Evolutionary conservation across 148 eudicot genomes (phyloP).

Genomic region (Limonium bicolor): DNA sequence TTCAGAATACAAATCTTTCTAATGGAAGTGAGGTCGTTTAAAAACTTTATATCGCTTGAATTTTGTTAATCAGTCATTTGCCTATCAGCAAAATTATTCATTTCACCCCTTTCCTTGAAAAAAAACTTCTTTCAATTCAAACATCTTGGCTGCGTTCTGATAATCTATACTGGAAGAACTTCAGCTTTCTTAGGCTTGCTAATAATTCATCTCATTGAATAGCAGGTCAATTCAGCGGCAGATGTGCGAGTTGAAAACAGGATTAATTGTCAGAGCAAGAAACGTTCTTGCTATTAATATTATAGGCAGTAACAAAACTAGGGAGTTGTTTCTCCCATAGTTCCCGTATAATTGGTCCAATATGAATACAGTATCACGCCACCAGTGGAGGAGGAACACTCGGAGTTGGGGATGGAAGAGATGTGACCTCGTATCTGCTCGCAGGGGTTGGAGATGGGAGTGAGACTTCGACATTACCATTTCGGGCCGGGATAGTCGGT

Average conservation of each 20-base stretch:
- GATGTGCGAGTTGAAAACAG: too few species aligned
- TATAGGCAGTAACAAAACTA: not conserved
- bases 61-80: too few species aligned
- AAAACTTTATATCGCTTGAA: too few species aligned
- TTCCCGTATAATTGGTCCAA: slow-evolving; percentile 15
- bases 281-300: not conserved
- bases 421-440: slow-evolving; percentile 69
- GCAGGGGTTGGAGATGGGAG: slow-evolving; percentile 96
- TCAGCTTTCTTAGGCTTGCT: not conserved
- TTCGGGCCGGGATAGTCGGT: too few species aligned
- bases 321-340: slow-evolving; percentile 12
- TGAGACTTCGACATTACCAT: slow-evolving; percentile 39
- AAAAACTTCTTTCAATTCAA: too few species aligned
- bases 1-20: too few species aligned
- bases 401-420: slow-evolving; percentile 98
- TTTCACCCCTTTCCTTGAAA: too few species aligned
- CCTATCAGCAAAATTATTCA: too few species aligned
- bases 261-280: not conserved
- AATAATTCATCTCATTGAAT: too few species aligned
- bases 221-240: too few species aligned
- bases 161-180: not conserved
- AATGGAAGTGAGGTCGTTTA: too few species aligned
- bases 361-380: slow-evolving; percentile 60
- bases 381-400: slow-evolving; percentile 81
- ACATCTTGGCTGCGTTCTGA: too few species aligned